Base-by-base conservation (phyloP, 805 yeast genomes). In the Hanseniaspora lachancei region DNA sequence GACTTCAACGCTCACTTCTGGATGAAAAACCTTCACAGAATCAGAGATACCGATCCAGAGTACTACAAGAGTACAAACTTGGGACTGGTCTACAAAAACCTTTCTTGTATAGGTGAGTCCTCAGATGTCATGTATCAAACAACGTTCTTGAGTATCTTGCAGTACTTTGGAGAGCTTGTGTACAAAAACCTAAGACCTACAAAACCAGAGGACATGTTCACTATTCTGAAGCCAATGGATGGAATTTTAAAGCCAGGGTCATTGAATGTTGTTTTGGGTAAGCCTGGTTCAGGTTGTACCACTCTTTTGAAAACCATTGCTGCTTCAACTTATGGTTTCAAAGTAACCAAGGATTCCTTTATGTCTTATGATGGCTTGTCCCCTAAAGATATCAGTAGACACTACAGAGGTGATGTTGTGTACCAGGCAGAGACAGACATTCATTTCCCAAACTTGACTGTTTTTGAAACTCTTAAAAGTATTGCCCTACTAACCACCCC, bases 231-330 rank as follows among this genome's bases (percentile, higher is more conserved):
- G 61, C 67, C 77, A 16, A 73, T 76, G 77, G 82, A 79, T 58
- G 86, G 82, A 24, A 59, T 76, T 16, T 63, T 78, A 41, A 71
- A 70, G 55, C 84, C 88, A 2, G 88, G 89, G 55, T 82, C 82
- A 59, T 72, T 82, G 47, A 78, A 83, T 5, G 85, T 84, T 55
- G 89, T 84, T 12, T 70, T 84, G 47, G 91, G 93, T 57, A 77
- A 89, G 67, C 91, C 91, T 1, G 91, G 91, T 62, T 75, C 84
- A 39, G 86, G 86, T 44, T 81, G 86, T 62, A 71, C 85, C 7
- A 80, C 86, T 4, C 69, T 80, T 52, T 70, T 81, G 61, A 80
- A 80, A 62, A 70, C 82, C 5, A 67, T 81, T 48, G 74, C 82
- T 43, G 70, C 78, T 35, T 74, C 75, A 48, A 79, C 83, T 1